Conservation (phyloP, 177 flowering plant species). For the Vitis hybrid region DNA sequence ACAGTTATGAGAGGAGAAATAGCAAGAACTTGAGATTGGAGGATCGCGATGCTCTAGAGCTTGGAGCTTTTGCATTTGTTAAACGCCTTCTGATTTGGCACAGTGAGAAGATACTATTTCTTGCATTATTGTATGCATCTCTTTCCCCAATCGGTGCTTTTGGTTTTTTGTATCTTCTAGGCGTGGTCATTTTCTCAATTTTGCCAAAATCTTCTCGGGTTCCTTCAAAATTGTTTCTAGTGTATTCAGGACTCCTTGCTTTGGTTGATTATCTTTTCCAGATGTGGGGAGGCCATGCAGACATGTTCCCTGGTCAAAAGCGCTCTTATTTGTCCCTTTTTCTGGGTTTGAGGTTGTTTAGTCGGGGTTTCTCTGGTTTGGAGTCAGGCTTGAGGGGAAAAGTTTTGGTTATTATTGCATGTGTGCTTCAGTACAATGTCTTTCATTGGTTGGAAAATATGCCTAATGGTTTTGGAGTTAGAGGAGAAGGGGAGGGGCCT, state of each 20-base stretch:
- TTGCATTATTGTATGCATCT: conserved; percentile 82
- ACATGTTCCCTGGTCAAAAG: conserved; percentile 93
- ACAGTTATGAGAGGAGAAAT: conserved; percentile 95
- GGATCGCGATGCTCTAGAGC: conserved; percentile 37
- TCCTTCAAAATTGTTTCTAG: conserved; percentile 76
- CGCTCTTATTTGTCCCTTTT: conserved; percentile 50
- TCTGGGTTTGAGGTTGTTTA: conserved; percentile 67
- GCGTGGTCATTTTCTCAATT: conserved; percentile 64
- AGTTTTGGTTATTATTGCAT: conserved; percentile 81
- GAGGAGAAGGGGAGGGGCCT: conserved; percentile 81
- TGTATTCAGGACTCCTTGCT: conserved; percentile 79
- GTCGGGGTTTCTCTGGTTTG: conserved; percentile 80
- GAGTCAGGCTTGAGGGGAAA: conserved; percentile 90
- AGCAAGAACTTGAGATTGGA: conserved; percentile 44
- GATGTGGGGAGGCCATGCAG: conserved; percentile 82
- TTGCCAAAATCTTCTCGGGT: conserved; percentile 77
- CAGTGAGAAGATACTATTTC: conserved; percentile 73
- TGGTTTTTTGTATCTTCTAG: conserved; percentile 86
- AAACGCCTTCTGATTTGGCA: conserved; percentile 84
- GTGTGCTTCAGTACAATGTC: conserved; percentile 88
- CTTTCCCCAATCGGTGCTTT: conserved; percentile 83
- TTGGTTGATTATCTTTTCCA: conserved; percentile 83
- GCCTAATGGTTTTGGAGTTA: conserved; percentile 39
- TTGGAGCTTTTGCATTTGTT: conserved; percentile 59
- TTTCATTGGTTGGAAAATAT: conserved; percentile 81